Evolutionary conservation across 2,329 filamentous ascomycete species (phyloP), one percentile per base, ranked within the genome.

Genomic region (Pseudofabraea citricarpa): DNA sequence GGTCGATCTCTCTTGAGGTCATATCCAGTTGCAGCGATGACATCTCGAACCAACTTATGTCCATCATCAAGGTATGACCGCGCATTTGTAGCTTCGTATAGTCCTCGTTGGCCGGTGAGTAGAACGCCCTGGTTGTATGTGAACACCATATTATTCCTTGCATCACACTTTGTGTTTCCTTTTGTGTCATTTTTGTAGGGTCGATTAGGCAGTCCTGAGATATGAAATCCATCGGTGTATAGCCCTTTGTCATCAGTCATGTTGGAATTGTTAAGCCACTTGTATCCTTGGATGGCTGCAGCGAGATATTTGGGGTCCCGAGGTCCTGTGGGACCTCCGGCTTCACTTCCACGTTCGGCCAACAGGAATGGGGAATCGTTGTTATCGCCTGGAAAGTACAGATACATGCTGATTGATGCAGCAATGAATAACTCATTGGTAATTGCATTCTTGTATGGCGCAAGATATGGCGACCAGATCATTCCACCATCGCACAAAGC

Each of bases 101-200:
- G 73, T 1, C 83, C 86, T 24, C 87, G 79, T 43, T 89, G 78
- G 10, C 89, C 90, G 4, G 87, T 90, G 18, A 96, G 75, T 1
- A 97, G 58, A 4, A 96, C 89, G 18, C 90, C 91, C 64, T 97
- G 91, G 65, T 97, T 97, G 69, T 97, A 96, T 0, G 90, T 94
- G 64, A 90, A 95, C 7, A 95, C 85, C 82, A 90, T 91, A 54
- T 90, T 81, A 63, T 95, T 87, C 38, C 90, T 79, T 39, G 78
- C 63, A 59, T 96, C 87, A 62, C 91, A 96, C 50, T 79, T 73
- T 1, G 78, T 82, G 44, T 86, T 89, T 39, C 82, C 79, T 20
- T 72, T 74, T 46, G 74, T 74, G 6, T 69, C 66, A 44, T 79
- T 75, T 31, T 49, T 48, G 5, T 26, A 31, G 3, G 41, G 35